Evolutionary conservation across 2,329 filamentous ascomycete genomes (phyloP), one percentile per base, ranked within the genome.

Genomic region (Aspergillus pseudonomiae): DNA sequence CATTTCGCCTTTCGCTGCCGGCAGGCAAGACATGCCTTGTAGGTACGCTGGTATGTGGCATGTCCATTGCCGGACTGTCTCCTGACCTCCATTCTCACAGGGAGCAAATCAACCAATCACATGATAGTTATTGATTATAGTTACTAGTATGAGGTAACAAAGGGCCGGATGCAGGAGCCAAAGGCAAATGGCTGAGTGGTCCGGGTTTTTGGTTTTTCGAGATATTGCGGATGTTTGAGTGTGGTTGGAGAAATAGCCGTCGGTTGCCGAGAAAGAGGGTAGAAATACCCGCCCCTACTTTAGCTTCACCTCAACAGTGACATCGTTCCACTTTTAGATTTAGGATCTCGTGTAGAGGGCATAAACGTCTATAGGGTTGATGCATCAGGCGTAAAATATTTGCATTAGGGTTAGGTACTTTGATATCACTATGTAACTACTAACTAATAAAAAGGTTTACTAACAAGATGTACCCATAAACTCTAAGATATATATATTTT

Each of bases 21-120:
- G 68, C 83, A 85, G 62, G 82, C 80, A 62, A 84, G 80, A 71
- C 83, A 85, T 26, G 83, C 83, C 72, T 85, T 85, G 79, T 85
- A 85, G 43, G 83, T 82, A 64, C 83, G 82, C 72, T 84, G 81
- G 70, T 82, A 84, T 58, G 71, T 69, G 57, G 60, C 54, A 45
- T 65, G 61, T 56, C 63, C 56, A 48, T 60, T 52, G 56, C 66
- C 65, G 46, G 65, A 67, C 34, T 57, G 59, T 24, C 61, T 67
- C 57, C 69, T 67, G 21, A 63, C 65, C 54, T 72, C 70, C 70
- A 72, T 72, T 24, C 43, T 65, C 46, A 62, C 46, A 36, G 58
- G 39, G 36, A 21, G 12, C 34, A 36, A 24, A 41, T 46, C 52
- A 52, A 58, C 67, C 66, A 69, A 70, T 70, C 39, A 62, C 63